phyloP scores from a whole-genome alignment of 2,329 filamentous ascomycete species.

The Fusarium tanahbumbuense region DNA sequence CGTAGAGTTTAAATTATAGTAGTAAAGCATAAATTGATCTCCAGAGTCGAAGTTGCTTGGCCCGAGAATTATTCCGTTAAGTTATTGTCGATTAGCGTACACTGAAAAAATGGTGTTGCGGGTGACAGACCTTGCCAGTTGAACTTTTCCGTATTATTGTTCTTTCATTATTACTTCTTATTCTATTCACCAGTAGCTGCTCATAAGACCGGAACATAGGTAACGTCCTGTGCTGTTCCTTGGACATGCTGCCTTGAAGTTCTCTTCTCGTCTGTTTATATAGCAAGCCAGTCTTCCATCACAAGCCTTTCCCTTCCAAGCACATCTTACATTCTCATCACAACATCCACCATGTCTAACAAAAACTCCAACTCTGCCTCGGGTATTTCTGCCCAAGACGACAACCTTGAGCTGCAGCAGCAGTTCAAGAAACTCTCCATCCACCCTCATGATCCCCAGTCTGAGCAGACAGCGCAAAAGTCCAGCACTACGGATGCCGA shows the following conservation, averaged over 20 bases:
- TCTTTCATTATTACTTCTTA: accelerated
- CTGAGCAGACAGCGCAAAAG: accelerated
- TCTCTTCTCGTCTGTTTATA: not conserved
- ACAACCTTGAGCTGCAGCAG: not conserved
- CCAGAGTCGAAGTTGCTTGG: no score
- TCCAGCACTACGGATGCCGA: accelerated
- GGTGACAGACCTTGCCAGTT: not conserved
- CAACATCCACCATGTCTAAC: not conserved
- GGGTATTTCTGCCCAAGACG: not conserved
- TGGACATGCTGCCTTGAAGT: no score
- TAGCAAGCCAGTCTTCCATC: accelerated
- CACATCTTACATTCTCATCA: not conserved
- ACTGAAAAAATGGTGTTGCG: accelerated
- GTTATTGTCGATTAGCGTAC: no score
- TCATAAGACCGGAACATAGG: accelerated
- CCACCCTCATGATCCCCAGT: accelerated
- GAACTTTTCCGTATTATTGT: accelerated
- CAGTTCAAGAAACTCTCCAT: not conserved
- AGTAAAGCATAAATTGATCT: no score
- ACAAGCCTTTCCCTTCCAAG: accelerated
- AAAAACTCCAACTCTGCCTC: not conserved
- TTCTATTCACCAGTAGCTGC: accelerated
- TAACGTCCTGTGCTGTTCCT: accelerated
- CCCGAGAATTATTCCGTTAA: no score
- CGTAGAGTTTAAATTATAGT: accelerated